These are phyloP conservation scores for Starmerella potacharoeniae DNA, from an alignment of 805 yeast species.

Conservation along the genomic window DNA sequence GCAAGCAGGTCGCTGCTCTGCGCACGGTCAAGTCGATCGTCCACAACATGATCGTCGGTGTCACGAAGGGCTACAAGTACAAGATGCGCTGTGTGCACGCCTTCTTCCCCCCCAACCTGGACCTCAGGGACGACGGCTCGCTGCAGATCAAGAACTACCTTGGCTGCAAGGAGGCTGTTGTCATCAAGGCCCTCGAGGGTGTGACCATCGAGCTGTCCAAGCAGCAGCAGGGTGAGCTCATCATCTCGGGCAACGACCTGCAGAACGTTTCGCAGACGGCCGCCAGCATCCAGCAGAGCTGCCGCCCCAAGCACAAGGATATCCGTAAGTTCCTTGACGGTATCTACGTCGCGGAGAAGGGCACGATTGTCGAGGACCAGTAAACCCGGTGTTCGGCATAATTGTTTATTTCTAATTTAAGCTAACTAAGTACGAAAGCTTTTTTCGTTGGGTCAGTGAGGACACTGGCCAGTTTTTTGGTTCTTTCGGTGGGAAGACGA, in stretches of 20 bases:
- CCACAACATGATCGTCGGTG: slow-evolving; percentile 93
- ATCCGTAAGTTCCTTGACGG: slow-evolving; percentile 99
- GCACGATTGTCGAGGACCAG: slow-evolving; percentile 63
- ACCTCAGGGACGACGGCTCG: slow-evolving; percentile 67
- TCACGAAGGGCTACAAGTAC: slow-evolving; percentile 97
- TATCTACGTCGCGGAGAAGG: slow-evolving; percentile 96
- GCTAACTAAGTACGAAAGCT: background rate
- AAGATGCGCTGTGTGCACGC: slow-evolving; percentile 99
- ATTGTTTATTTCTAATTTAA: slow-evolving; percentile 5
- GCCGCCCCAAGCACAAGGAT: slow-evolving; percentile 99
- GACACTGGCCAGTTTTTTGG: slow-evolving; percentile 16
- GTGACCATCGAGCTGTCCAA: slow-evolving; percentile 73
- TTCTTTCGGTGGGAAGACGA: background rate
- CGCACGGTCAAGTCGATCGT: slow-evolving; percentile 96
- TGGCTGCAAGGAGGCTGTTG: slow-evolving; percentile 97
- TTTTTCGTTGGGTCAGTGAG: slow-evolving; percentile 18
- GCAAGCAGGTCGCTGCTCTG: slow-evolving; percentile 99
- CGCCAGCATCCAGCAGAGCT: slow-evolving; percentile 95
- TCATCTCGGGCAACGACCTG: slow-evolving; percentile 87
- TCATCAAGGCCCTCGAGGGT: slow-evolving; percentile 77
- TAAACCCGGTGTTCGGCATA: slow-evolving; percentile 6
- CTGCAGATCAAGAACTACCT: slow-evolving; percentile 97
- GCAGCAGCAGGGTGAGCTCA: slow-evolving; percentile 86
- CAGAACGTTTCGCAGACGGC: slow-evolving; percentile 97
- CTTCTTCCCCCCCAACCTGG: slow-evolving; percentile 99